Conservation (phyloP, 1,139 yeast genomes). For the Scheffersomyces titani region DNA sequence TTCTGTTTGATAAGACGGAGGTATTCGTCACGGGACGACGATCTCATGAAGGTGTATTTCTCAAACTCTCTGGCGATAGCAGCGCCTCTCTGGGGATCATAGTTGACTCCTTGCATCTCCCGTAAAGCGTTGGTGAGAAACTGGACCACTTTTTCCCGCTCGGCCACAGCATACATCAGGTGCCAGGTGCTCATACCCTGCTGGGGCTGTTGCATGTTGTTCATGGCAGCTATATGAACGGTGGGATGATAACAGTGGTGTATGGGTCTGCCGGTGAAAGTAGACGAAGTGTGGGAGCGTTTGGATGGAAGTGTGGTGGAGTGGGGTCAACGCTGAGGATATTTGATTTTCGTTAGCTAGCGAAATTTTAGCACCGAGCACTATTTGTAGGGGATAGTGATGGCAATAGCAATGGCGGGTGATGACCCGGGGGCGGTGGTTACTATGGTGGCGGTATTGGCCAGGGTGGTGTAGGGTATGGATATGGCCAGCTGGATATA, state of each 20-base stretch:
- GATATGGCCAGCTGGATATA: not conserved
- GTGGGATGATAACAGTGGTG: not conserved
- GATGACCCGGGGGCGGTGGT: not conserved
- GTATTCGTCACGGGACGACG: slow-evolving; percentile 43
- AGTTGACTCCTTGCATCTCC: slow-evolving; percentile 38
- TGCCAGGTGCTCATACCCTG: slow-evolving; percentile 41
- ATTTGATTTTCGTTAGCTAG: not conserved
- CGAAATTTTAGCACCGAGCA: not conserved
- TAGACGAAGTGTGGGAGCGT: not conserved
- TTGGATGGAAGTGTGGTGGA: not conserved
- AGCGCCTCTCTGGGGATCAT: slow-evolving; percentile 40
- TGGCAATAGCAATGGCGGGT: not conserved
- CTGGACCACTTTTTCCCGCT: slow-evolving; percentile 46
- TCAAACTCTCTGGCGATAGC: slow-evolving; percentile 49
- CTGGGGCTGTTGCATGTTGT: slow-evolving; percentile 20
- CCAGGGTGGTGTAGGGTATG: not conserved
- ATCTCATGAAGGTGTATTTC: slow-evolving; percentile 41
- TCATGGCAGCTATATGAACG: not conserved
- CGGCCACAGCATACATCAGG: slow-evolving; percentile 37
- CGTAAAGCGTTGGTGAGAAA: slow-evolving; percentile 40
- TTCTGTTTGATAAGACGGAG: slow-evolving; percentile 40
- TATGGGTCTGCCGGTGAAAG: not conserved
- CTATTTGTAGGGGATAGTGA: not conserved
- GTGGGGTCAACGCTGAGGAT: not conserved
- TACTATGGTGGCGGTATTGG: not conserved